Conservation (phyloP, 2,329 filamentous ascomycete genomes). For the Shiraia bambusicola region DNA sequence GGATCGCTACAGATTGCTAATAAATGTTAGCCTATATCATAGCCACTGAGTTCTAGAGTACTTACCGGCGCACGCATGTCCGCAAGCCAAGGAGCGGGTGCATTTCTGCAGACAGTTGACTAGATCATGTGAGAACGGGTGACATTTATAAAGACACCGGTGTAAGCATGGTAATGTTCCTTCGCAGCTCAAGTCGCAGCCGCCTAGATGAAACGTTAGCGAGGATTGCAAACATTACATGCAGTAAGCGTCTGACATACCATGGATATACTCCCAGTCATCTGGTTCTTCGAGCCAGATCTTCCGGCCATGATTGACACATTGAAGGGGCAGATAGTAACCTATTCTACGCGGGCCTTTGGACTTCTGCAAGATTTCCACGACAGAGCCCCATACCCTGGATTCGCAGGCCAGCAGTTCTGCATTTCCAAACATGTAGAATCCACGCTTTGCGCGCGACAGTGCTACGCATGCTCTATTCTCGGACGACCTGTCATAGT, state of each 20-base stretch:
- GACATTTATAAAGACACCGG: conserved; percentile 36
- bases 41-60: not conserved
- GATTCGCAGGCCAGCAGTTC: conserved; percentile 52
- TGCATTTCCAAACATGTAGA: conserved; percentile 83
- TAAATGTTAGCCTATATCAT: conserved; percentile 1
- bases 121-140: conserved; percentile 34
- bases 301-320: conserved; percentile 58
- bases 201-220: conserved; percentile 1
- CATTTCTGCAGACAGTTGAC: conserved; percentile 38
- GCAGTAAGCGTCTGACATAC: conserved; percentile 1
- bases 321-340: conserved; percentile 63
- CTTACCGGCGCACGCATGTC: conserved; percentile 32
- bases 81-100: conserved; percentile 24
- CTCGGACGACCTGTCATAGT: conserved; percentile 48
- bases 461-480: conserved; percentile 65
- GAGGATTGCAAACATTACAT: too few species aligned
- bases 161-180: conserved; percentile 38
- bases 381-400: conserved; percentile 55
- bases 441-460: conserved; percentile 71
- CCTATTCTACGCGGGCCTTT: conserved; percentile 48
- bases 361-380: conserved; percentile 50
- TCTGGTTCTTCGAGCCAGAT: conserved; percentile 50
- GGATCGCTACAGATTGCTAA: conserved; percentile 29
- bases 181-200: conserved; percentile 30
- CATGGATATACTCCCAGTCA: conserved; percentile 35